phyloP scores from a whole-genome alignment of 2,329 filamentous ascomycete species.

The Mariannaea elegans region DNA sequence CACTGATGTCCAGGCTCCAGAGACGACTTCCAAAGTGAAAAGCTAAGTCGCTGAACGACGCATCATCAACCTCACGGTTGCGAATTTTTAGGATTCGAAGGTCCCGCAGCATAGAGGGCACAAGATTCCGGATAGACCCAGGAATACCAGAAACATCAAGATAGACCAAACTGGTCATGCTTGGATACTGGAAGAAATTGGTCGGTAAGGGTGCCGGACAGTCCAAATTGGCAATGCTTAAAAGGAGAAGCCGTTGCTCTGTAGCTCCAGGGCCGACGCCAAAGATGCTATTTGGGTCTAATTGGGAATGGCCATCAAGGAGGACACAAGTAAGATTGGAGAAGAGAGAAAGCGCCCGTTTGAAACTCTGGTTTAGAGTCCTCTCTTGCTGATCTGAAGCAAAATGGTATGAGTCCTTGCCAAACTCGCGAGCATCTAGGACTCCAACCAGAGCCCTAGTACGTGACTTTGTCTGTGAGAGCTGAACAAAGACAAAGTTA shows the following conservation, averaged over 20 bases:
- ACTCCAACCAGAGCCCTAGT: constrained; percentile 56
- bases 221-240: constrained; percentile 52
- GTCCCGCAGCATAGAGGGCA: constrained; percentile 50
- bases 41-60: constrained; percentile 39
- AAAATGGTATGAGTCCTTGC: constrained; percentile 51
- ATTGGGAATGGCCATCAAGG: constrained; percentile 56
- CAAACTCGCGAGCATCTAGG: constrained; percentile 59
- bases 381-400: constrained; percentile 49
- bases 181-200: constrained; percentile 49
- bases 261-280: constrained; percentile 18
- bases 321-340: constrained; percentile 57
- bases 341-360: constrained; percentile 49
- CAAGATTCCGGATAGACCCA: constrained; percentile 53
- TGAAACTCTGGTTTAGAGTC: constrained; percentile 50
- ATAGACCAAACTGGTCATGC: constrained; percentile 56
- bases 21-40: constrained; percentile 51
- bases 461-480: constrained; percentile 44
- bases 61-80: constrained; percentile 57
- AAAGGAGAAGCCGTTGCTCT: constrained; percentile 37
- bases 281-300: constrained; percentile 53
- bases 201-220: constrained; percentile 52
- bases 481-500: constrained; percentile 54
- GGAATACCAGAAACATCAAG: constrained; percentile 62
- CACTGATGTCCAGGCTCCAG: constrained; percentile 66
- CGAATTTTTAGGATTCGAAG: constrained; percentile 63